These are phyloP conservation scores for Lentinula sp. DNA, from an alignment of 768 basidiomycete species.

Conservation along the genomic window DNA sequence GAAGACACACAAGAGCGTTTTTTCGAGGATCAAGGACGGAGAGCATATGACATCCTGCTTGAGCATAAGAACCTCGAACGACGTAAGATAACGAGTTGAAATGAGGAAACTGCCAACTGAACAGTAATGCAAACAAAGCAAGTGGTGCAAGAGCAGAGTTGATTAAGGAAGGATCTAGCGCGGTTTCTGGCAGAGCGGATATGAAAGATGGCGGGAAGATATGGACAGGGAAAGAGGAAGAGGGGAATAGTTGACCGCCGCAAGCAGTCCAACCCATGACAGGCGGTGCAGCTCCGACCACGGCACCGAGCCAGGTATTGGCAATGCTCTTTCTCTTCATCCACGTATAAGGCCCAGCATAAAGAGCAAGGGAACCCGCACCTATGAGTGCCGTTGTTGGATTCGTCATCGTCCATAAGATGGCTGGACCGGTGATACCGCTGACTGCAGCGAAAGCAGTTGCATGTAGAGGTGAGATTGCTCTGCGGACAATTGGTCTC, in stretches of 20 bases:
- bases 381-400: constrained; percentile 84
- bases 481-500: constrained; percentile 79
- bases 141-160: constrained; percentile 82
- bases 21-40: constrained; percentile 69
- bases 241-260: constrained; percentile 71
- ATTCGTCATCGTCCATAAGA: constrained; percentile 81
- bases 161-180: constrained; percentile 42
- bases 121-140: constrained; percentile 79
- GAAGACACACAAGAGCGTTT: constrained; percentile 80
- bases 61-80: constrained; percentile 82
- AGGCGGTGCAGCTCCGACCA: constrained; percentile 91
- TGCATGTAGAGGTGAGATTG: constrained; percentile 84
- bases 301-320: constrained; percentile 93
- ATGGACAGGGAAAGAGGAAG: constrained; percentile 49
- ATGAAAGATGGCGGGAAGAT: constrained; percentile 61
- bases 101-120: constrained; percentile 98
- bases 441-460: constrained; percentile 70
- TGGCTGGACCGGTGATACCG: constrained; percentile 69
- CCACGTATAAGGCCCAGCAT: constrained; percentile 90
- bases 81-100: constrained; percentile 92
- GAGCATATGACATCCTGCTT: constrained; percentile 93
- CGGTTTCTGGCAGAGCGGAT: constrained; percentile 22
- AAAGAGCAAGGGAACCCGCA: constrained; percentile 77
- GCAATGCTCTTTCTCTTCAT: constrained; percentile 75
- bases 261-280: constrained; percentile 99